phyloP scores from a whole-genome alignment of 257 asterid genomes.

The Rehmannia glutinosa region DNA sequence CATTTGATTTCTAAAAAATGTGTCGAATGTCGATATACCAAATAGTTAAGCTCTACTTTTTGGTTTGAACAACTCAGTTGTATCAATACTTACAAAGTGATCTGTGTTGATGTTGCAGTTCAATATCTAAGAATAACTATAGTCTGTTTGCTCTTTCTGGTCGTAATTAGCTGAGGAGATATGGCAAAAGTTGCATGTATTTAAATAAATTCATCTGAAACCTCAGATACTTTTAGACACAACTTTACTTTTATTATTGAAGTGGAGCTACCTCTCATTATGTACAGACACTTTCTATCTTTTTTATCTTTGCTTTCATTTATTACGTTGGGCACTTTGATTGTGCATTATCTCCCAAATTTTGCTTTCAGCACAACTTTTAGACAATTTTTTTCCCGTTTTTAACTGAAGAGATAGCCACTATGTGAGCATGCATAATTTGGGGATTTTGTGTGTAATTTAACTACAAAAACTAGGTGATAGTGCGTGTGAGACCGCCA shows the following conservation, averaged over 20 bases:
- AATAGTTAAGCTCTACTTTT: constrained; percentile 1
- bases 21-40: too few relatives aligned
- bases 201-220: constrained; percentile 1
- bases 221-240: neutral
- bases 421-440: neutral
- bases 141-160: neutral
- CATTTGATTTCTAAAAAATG: neutral
- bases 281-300: too few relatives aligned
- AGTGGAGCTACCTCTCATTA: neutral
- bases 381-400: neutral
- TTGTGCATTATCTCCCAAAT: neutral
- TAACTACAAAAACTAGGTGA: constrained; percentile 44
- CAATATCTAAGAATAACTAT: neutral
- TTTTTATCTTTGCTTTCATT: neutral
- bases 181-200: neutral
- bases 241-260: neutral
- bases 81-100: too few relatives aligned
- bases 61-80: too few relatives aligned
- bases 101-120: neutral
- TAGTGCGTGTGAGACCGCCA: constrained; percentile 90
- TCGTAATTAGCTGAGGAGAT: neutral
- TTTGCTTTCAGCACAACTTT: neutral
- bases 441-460: constrained; percentile 5
- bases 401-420: constrained; percentile 4
- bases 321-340: neutral